A percentile compares a stretch with the other conserved stretches of the same genome.
Conservation (phyloP, 129 eudicot genomes). For the Ambrosia trifida region DNA sequence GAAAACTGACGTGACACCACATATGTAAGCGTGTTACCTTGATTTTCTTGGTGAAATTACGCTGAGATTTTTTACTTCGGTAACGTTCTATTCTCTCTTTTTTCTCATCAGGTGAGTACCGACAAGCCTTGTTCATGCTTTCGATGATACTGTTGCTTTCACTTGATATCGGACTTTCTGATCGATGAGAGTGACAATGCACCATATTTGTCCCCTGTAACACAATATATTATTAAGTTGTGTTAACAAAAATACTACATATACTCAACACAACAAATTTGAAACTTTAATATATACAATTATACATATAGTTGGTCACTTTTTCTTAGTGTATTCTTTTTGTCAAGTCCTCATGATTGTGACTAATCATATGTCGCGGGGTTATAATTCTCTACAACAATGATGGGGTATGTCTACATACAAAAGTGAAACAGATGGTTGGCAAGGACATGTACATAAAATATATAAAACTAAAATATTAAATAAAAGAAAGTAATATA, state of each 20-base stretch:
- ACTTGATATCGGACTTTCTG: slow-evolving; percentile 41
- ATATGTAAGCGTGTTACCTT: slow-evolving; percentile 47
- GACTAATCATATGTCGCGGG: slow-evolving; percentile 35
- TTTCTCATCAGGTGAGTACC: slow-evolving; percentile 64
- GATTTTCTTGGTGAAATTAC: slow-evolving; percentile 93
- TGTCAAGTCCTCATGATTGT: slow-evolving; percentile 35
- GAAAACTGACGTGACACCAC: not conserved
- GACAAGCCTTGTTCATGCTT: slow-evolving; percentile 46
- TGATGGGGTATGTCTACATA: slow-evolving; percentile 24
- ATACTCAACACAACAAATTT: not conserved
- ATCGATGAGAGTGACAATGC: slow-evolving; percentile 29
- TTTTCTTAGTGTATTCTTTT: slow-evolving; percentile 31
- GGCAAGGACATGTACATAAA: not conserved
- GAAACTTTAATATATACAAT: not conserved
- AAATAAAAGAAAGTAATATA: not conserved
- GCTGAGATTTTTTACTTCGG: slow-evolving; percentile 73
- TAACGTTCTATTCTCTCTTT: slow-evolving; percentile 82
- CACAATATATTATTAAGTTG: not conserved
- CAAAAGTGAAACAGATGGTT: slow-evolving; percentile 32
- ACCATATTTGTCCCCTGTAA: slow-evolving; percentile 22
- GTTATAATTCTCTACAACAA: slow-evolving; percentile 18
- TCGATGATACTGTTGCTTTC: slow-evolving; percentile 43
- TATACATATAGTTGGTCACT: slow-evolving; percentile 10
- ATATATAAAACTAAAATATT: not conserved
- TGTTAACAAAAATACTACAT: not conserved